Evolutionary conservation across 768 basidiomycete genomes (phyloP), one percentile per base, ranked within the genome.

Genomic region (Termitomyces sp.): DNA sequence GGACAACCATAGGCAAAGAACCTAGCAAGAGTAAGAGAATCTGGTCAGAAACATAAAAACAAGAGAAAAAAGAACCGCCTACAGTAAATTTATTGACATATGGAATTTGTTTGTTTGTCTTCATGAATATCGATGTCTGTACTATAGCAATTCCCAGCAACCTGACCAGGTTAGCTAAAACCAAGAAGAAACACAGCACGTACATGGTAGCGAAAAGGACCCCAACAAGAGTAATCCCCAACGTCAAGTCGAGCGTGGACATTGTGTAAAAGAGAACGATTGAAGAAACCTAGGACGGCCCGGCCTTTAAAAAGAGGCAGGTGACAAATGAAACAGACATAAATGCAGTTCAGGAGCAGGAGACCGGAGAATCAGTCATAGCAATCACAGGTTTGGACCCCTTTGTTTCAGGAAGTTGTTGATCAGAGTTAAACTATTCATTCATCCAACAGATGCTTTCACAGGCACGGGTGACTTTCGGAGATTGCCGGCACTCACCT

Each of bases 21-120:
- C 10, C 37, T 58, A 38, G n/a, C 20, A 37, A 2, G 2, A 49
- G 49, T 3, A 9, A 10, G 2, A 1, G 2, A 31, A 49, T 2
- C 8, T 37, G 5, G 25, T 25, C 25, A 25, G 25, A 25, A 25
- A 25, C 25, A 25, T 25, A 47, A 4, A 6, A 49, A 49, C 10
- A 9, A 15, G 1, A 0, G 9, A 40, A 38, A 2, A 20, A 29
- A 17, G 9, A 10, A 2, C 7, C 0, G 37, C 47, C n/a, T 40
- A 58, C 57, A 2, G 47, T 47, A 7, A 58, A 37, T 31, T 58
- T 58, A 12, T 58, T 49, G 4, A 48, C n/a, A 29, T 48, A 58
- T 17, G 7, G 11, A 3, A 58, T 38, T 25, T 47, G 32, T 10
- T 25, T 47, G 37, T 15, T 49, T 29, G 56, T 40, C 46, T 58